A percentile compares a stretch with the other conserved stretches of the same genome.
Conservation (phyloP, 257 asterid species). For the Solanum clarkiae region DNA sequence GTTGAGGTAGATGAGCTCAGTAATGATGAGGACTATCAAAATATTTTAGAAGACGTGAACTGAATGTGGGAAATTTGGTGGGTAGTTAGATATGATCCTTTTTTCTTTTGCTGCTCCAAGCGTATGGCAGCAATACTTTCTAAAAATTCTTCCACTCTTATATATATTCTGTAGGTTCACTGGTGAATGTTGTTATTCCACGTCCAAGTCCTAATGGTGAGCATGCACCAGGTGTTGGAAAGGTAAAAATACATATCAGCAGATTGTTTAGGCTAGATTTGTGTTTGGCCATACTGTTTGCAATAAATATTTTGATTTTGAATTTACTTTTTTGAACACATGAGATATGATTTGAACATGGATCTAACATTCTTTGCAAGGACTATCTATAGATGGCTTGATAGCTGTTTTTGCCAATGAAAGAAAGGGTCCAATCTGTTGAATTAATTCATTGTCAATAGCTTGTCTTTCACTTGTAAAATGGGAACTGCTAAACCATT, state of each 20-base stretch:
- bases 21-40: constrained; percentile 67
- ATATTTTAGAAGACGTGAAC: constrained; percentile 72
- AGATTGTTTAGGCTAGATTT: too few species aligned
- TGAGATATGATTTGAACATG: not conserved
- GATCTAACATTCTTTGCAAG: not conserved
- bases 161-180: constrained; percentile 38
- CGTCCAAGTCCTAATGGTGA: constrained; percentile 70
- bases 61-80: constrained; percentile 73
- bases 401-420: not conserved
- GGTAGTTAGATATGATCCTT: not conserved
- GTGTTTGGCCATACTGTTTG: too few species aligned
- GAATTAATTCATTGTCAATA: not conserved
- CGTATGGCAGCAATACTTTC: constrained; percentile 4
- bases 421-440: not conserved
- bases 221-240: constrained; percentile 76
- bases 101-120: not conserved
- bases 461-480: not conserved
- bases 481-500: not conserved
- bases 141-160: not conserved
- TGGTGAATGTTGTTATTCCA: constrained; percentile 72
- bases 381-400: too few species aligned
- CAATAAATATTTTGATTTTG: not conserved
- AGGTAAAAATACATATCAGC: constrained; percentile 34
- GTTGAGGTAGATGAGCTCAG: constrained; percentile 59
- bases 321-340: too few species aligned